phyloP scores from a whole-genome alignment of 116 monocot species.

The Thalassia testudinum region DNA sequence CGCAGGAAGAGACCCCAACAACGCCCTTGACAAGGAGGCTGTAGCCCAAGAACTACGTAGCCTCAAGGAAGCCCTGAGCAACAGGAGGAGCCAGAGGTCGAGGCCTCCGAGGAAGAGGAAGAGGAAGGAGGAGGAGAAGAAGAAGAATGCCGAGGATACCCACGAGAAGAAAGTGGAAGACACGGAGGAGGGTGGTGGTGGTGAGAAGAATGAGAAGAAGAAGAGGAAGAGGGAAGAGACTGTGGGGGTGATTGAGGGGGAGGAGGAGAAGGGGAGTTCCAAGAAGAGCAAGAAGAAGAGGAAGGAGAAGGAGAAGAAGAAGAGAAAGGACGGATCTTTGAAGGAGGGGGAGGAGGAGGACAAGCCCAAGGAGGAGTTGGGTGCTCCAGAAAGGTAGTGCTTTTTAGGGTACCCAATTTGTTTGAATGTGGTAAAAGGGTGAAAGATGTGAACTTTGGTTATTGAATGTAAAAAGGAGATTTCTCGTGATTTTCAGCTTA shows the following conservation, averaged over 20 bases:
- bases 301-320: not conserved
- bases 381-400: not conserved
- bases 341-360: not conserved
- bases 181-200: not conserved
- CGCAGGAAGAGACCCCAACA: not conserved
- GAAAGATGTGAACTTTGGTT: too few species aligned
- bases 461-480: too few species aligned
- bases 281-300: conserved; percentile 5
- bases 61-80: conserved; percentile 28
- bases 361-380: not conserved
- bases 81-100: conserved; percentile 13
- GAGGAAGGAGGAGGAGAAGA: conserved; percentile 12
- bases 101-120: conserved; percentile 20
- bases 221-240: conserved; percentile 9
- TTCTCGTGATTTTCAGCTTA: too few species aligned
- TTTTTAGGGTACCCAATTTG: not conserved
- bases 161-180: conserved; percentile 4
- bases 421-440: too few species aligned
- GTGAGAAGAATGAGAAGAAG: conserved; percentile 5
- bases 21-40: not conserved
- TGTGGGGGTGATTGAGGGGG: conserved; percentile 5
- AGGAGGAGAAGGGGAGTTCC: not conserved
- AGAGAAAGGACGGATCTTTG: not conserved
- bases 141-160: conserved; percentile 1
- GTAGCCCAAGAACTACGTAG: conserved; percentile 12